These are phyloP conservation scores for Fusarium pseudoanthophilum DNA, from an alignment of 2,329 filamentous ascomycete genomes.

Conservation along the genomic window DNA sequence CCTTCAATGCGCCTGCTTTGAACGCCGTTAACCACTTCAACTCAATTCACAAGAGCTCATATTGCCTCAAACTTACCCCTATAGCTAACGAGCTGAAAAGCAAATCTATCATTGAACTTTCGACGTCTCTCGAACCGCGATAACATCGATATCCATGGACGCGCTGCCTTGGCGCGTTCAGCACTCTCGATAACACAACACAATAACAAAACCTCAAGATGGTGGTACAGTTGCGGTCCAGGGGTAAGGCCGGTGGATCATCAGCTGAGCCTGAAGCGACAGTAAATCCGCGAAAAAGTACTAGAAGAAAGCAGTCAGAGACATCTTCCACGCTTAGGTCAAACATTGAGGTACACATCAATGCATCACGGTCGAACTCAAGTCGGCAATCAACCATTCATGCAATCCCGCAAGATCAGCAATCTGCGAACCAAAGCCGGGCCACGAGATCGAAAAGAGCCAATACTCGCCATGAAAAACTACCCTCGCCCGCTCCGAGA, in stretches of 20 bases:
- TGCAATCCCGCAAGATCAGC: background rate
- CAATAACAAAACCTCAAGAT: conserved; percentile 20
- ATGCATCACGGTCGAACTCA: background rate
- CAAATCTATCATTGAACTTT: background rate
- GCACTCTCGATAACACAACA: background rate
- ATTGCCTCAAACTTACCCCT: background rate
- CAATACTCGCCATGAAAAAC: background rate
- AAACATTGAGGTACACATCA: conserved; percentile 7
- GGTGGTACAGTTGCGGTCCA: conserved; percentile 25
- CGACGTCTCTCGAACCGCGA: background rate
- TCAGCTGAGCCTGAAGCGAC: background rate
- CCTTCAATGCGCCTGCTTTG: background rate
- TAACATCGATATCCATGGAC: background rate
- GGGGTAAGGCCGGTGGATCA: conserved; percentile 3
- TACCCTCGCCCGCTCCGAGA: background rate
- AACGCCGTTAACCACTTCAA: background rate
- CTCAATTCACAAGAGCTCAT: background rate
- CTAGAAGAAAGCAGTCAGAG: background rate
- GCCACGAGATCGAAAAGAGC: conserved; percentile 22
- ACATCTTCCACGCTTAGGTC: background rate
- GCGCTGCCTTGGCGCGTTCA: background rate
- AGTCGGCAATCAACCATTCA: background rate
- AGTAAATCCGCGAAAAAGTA: background rate
- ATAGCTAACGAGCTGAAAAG: background rate
- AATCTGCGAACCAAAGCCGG: background rate